phyloP scores from a whole-genome alignment of 371 early-diverging fungal genomes.

The Saksenaea oblongispora region DNA sequence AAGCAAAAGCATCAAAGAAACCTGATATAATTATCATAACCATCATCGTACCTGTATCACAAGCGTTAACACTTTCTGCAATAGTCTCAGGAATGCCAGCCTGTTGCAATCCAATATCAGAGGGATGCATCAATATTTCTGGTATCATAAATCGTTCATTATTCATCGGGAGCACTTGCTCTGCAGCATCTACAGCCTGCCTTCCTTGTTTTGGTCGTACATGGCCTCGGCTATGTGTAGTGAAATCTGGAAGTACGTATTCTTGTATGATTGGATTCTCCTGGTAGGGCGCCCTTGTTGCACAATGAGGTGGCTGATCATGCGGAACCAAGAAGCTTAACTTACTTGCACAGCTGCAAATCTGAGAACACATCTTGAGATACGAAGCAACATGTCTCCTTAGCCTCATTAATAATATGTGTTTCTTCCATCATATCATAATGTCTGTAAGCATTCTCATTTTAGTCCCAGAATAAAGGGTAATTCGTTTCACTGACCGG shows the following conservation, averaged over 20 bases:
- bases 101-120: slow-evolving; percentile 83
- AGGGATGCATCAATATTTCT: slow-evolving; percentile 82
- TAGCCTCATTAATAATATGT: slow-evolving; percentile 77
- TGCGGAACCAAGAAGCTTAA: background rate
- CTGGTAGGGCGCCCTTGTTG: slow-evolving; percentile 33
- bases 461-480: background rate
- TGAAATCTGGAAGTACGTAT: slow-evolving; percentile 84
- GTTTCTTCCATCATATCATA: slow-evolving; percentile 96
- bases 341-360: slow-evolving; percentile 65
- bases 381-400: slow-evolving; percentile 83
- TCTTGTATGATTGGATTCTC: slow-evolving; percentile 64
- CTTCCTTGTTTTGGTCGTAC: slow-evolving; percentile 31
- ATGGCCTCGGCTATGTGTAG: slow-evolving; percentile 59
- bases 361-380: slow-evolving; percentile 70
- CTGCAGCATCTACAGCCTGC: slow-evolving; percentile 29
- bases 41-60: slow-evolving; percentile 42
- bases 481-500: slow-evolving; percentile 36
- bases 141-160: slow-evolving; percentile 88
- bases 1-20: background rate
- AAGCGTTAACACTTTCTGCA: slow-evolving; percentile 59
- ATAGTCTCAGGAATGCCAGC: slow-evolving; percentile 83
- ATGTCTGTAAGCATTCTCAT: slow-evolving; percentile 33
- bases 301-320: background rate
- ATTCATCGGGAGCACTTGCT: slow-evolving; percentile 75
- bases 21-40: background rate